Evolutionary conservation across 2,329 filamentous ascomycete species (phyloP).

Genomic region (Paracorniculantispora psalliotae): DNA sequence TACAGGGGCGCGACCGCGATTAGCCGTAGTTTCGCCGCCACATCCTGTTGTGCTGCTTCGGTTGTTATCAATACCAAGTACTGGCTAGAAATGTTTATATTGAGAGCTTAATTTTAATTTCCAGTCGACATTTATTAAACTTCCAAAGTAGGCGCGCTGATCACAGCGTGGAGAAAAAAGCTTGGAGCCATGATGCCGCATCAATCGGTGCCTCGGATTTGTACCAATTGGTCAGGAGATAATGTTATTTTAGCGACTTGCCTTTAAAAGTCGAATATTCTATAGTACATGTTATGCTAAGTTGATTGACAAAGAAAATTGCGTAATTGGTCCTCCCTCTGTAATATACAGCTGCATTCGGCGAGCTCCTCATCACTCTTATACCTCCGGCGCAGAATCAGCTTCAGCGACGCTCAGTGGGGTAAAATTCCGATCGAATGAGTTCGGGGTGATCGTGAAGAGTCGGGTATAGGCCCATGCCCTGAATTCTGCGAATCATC

Average conservation of each 20-base stretch:
- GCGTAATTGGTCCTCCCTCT: not conserved
- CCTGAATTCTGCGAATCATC: constrained; percentile 82
- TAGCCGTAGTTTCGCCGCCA: constrained; percentile 14
- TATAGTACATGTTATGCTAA: constrained; percentile 12
- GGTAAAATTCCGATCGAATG: constrained; percentile 42
- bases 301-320: constrained; percentile 2
- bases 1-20: constrained; percentile 3
- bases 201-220: not conserved
- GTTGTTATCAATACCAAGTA: not conserved
- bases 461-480: constrained; percentile 86
- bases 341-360: constrained; percentile 1
- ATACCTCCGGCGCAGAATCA: not conserved
- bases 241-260: not conserved
- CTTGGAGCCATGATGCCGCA: not conserved
- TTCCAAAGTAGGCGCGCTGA: not conserved
- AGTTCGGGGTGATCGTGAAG: constrained; percentile 86
- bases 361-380: not conserved
- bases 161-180: not conserved
- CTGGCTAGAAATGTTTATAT: no score
- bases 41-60: not conserved
- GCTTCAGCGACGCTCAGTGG: constrained; percentile 1
- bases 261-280: not conserved
- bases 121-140: no score
- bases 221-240: not conserved
- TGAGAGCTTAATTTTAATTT: no score